These are phyloP conservation scores for Leptodontidium sp. DNA, from an alignment of 2,329 filamentous ascomycete species.

Conservation along the genomic window DNA sequence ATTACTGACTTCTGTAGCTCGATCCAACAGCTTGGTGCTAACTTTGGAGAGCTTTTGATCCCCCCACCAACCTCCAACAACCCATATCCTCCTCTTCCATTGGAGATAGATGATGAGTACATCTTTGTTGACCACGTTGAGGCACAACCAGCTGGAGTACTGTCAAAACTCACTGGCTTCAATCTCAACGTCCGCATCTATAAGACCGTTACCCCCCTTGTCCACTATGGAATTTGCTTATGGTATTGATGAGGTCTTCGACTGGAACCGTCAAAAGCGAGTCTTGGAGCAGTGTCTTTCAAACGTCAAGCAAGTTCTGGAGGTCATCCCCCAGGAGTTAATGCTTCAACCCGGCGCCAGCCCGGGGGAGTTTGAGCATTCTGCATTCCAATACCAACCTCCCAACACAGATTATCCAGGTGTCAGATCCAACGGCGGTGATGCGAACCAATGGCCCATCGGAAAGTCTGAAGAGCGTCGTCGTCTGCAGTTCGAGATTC, in stretches of 20 bases:
- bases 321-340: slow-evolving; percentile 73
- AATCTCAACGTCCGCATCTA: slow-evolving; percentile 82
- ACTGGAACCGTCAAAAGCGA: slow-evolving; percentile 79
- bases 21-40: slow-evolving; percentile 78
- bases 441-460: slow-evolving; percentile 44
- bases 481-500: slow-evolving; percentile 82
- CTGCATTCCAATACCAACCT: slow-evolving; percentile 60
- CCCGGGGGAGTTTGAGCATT: slow-evolving; percentile 50
- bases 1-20: slow-evolving; percentile 58
- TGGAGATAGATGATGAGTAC: slow-evolving; percentile 85
- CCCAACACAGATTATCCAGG: slow-evolving; percentile 53
- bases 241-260: slow-evolving; percentile 77
- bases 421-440: slow-evolving; percentile 31
- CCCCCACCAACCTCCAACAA: slow-evolving; percentile 78
- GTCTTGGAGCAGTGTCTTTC: slow-evolving; percentile 76
- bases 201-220: slow-evolving; percentile 78
- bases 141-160: slow-evolving; percentile 70
- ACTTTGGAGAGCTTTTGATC: slow-evolving; percentile 75
- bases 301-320: slow-evolving; percentile 73
- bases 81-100: slow-evolving; percentile 80
- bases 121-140: slow-evolving; percentile 76
- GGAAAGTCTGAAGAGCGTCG: slow-evolving; percentile 50
- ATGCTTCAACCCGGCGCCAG: slow-evolving; percentile 57
- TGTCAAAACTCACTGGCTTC: slow-evolving; percentile 81
- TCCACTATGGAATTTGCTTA: slow-evolving; percentile 85